Evolutionary conservation across 768 basidiomycete species (phyloP), one percentile per base, ranked within the genome.

Genomic region (Boletus huronensis): DNA sequence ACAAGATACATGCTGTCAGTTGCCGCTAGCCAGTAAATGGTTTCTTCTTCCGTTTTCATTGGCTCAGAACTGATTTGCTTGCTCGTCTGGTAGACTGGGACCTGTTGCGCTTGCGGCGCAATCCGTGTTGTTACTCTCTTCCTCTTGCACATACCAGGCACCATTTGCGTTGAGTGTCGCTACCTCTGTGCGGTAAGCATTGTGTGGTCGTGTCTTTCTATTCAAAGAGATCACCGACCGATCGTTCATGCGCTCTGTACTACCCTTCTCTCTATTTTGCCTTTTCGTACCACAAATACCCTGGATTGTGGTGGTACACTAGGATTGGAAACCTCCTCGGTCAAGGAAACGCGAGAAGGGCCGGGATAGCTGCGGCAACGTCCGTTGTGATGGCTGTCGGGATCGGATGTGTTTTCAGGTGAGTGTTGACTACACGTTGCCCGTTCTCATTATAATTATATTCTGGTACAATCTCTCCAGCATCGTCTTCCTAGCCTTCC

Each of bases 301-400:
- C 26, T 19, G 34, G 36, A 25, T 16, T 19, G 6, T 40, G 41
- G 16, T 52, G 31, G 3, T 40, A 5, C 32, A 21, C 48, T 52
- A 91, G 91, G 9, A 86, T 94, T 29, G 94, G 94, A 13, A 97
- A 97, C 64, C 76, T 96, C 2, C 79, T 97, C 2, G 94, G 95
- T 6, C 88, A 93, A 58, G 76, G 81, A 35, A 85, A 91, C 34
- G 82, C 85, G 0, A 76, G 76, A 52, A 85, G 91, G 44, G 93
- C 95, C 0, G 79, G 77, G 14, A 75, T 89, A 32, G 81, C 89
- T 0, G 81, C 88, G 3, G 77, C 77, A 41, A 79, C 85, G 0
- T 72, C 89, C 2, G 71, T 98, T 28, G 54, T 85, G 17, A 75
- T 95, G 72, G 83, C 84, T 0, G 63, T 93, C 13, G 69, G 72